Conservation (phyloP, 306 rosid species). For the Abrus pulchellus region DNA sequence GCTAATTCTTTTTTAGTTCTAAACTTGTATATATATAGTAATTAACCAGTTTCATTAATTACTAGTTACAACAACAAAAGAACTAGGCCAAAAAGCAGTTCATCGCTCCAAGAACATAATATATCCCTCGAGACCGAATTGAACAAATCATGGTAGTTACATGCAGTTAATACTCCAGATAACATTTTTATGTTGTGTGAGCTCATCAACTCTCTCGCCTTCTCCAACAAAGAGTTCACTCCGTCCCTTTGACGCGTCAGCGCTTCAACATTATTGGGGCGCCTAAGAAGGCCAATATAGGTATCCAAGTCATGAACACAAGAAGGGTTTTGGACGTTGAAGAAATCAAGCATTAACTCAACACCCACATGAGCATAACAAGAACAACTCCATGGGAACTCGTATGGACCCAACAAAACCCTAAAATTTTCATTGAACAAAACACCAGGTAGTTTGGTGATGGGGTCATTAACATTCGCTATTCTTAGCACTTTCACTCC, state of each 20-base stretch:
- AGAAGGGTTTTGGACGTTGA: conserved; percentile 84
- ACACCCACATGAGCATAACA: conserved; percentile 95
- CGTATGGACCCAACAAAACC: conserved; percentile 73
- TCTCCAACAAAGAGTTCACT: conserved; percentile 49
- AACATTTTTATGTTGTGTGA: conserved; percentile 52
- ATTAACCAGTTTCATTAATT: not conserved
- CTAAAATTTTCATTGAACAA: conserved; percentile 84
- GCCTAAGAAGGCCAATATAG: conserved; percentile 64
- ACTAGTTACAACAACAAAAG: conserved; percentile 46
- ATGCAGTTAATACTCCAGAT: conserved; percentile 44
- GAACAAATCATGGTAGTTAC: conserved; percentile 29
- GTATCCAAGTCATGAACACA: conserved; percentile 90
- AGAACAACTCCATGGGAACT: conserved; percentile 74
- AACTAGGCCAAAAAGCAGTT: conserved; percentile 59
- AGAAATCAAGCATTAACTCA: conserved; percentile 79
- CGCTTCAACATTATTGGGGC: conserved; percentile 43
- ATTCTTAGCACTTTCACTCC: conserved; percentile 83
- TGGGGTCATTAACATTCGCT: conserved; percentile 83
- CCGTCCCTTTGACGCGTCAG: conserved; percentile 25
- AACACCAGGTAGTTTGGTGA: conserved; percentile 89
- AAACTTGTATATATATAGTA: not conserved
- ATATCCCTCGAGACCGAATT: conserved; percentile 52
- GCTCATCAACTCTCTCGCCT: conserved; percentile 50
- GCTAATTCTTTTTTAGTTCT: not conserved
- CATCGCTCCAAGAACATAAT: conserved; percentile 48